phyloP scores from a whole-genome alignment of 768 basidiomycete species.

The Panellus pusillus region DNA sequence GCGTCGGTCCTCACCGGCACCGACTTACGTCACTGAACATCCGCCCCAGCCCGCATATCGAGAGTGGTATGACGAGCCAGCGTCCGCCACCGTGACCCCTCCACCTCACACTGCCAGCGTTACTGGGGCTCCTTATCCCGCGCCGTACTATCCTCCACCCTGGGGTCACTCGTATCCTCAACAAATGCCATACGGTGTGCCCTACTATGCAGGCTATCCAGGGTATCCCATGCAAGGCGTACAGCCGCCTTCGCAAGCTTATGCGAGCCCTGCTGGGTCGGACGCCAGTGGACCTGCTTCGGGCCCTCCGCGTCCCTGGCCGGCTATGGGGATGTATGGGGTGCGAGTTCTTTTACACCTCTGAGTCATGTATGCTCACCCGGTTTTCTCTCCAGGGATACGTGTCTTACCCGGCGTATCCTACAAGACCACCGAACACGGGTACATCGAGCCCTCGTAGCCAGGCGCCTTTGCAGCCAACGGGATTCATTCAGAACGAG shows the following conservation, averaged over 20 bases:
- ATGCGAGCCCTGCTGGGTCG: conserved; percentile 35
- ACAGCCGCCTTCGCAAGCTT: conserved; percentile 27
- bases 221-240: conserved; percentile 40
- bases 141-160: conserved; percentile 46
- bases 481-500: conserved; percentile 72
- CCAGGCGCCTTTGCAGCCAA: conserved; percentile 61
- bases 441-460: conserved; percentile 31
- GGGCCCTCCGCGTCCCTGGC: conserved; percentile 36
- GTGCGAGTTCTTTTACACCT: conserved; percentile 34
- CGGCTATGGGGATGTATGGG: conserved; percentile 43
- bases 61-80: conserved; percentile 46
- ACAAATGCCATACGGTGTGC: conserved; percentile 51
- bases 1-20: conserved; percentile 22
- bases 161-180: conserved; percentile 58
- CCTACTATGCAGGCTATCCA: conserved; percentile 48
- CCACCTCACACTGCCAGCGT: conserved; percentile 27
- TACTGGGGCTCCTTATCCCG: conserved; percentile 33
- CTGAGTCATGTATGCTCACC: neutral
- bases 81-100: conserved; percentile 37
- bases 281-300: conserved; percentile 38
- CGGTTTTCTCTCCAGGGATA: conserved; percentile 37
- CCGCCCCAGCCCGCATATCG: conserved; percentile 35
- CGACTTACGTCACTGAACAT: conserved; percentile 15
- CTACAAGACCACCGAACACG: conserved; percentile 32
- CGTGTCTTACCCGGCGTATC: conserved; percentile 47